A percentile compares a stretch with the other conserved stretches of the same genome.
phyloP scores from a whole-genome alignment of 106 monocot genomes.

The Cymbidium sinense region DNA sequence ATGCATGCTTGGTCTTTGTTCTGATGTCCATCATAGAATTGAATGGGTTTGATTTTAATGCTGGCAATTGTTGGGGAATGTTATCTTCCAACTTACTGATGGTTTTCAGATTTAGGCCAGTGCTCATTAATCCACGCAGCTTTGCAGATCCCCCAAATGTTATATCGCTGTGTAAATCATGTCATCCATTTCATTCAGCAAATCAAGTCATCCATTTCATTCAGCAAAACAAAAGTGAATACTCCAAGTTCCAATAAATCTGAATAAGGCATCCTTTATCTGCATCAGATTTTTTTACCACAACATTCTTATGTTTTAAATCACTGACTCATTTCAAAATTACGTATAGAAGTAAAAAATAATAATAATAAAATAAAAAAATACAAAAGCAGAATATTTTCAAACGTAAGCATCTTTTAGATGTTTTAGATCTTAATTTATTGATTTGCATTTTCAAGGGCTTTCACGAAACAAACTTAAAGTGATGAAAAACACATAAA shows the following conservation, averaged over 20 bases:
- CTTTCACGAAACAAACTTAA: neutral
- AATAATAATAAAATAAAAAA: no score
- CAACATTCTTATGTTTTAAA: no score
- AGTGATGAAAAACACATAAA: neutral
- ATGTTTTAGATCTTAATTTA: neutral
- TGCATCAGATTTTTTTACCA: neutral
- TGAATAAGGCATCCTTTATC: neutral
- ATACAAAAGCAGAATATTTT: neutral
- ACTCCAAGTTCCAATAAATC: neutral
- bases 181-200: no score
- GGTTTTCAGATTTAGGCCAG: neutral
- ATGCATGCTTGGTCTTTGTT: slow-evolving; percentile 4
- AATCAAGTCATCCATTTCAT: neutral
- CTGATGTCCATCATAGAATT: neutral
- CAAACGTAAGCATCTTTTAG: neutral
- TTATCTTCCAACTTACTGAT: neutral
- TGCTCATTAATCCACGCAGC: neutral
- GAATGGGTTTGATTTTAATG: neutral
- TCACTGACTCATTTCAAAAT: neutral
- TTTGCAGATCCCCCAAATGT: neutral
- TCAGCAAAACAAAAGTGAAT: neutral
- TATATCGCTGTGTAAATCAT: slow-evolving; percentile 4
- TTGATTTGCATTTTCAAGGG: neutral
- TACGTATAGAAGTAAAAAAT: neutral
- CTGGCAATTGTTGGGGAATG: neutral